Conservation (phyloP, 768 basidiomycete genomes). For the Hypholoma sublateritium region DNA sequence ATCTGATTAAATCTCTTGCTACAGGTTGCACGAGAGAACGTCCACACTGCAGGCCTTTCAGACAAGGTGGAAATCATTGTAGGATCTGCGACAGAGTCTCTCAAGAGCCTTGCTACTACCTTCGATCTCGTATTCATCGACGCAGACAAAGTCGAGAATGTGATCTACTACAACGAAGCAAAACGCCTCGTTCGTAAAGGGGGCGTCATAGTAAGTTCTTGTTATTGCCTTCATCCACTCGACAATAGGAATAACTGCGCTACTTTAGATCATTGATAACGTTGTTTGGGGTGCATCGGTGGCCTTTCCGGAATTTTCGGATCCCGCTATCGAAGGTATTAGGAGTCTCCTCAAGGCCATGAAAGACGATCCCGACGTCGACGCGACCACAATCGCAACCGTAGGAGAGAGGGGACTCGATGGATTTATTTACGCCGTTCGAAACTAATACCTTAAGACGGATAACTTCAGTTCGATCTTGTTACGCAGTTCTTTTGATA, state of each 20-base stretch:
- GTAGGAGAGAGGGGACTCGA: constrained; percentile 55
- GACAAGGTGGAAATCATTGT: constrained; percentile 47
- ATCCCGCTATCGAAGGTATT: constrained; percentile 42
- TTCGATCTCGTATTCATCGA: constrained; percentile 77
- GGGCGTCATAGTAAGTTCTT: constrained; percentile 53
- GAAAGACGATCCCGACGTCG: constrained; percentile 50
- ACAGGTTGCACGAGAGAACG: constrained; percentile 57
- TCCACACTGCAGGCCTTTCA: constrained; percentile 49
- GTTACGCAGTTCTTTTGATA: no score
- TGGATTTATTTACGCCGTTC: constrained; percentile 49
- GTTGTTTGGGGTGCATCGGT: constrained; percentile 51
- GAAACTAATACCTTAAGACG: constrained; percentile 23
- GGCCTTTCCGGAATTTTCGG: constrained; percentile 34
- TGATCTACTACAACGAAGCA: constrained; percentile 55
- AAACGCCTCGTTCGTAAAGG: constrained; percentile 59
- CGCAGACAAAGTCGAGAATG: constrained; percentile 59
- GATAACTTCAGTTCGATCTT: no score
- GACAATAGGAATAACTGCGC: neutral
- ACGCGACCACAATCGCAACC: constrained; percentile 49
- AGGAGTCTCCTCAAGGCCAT: constrained; percentile 43
- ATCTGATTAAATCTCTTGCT: neutral
- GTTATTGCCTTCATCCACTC: neutral
- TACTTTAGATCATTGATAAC: constrained; percentile 58
- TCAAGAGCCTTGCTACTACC: constrained; percentile 44
- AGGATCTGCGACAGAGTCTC: constrained; percentile 49